phyloP scores from a whole-genome alignment of 2,329 filamentous ascomycete species.

The Aspergillus eucalypticola region DNA sequence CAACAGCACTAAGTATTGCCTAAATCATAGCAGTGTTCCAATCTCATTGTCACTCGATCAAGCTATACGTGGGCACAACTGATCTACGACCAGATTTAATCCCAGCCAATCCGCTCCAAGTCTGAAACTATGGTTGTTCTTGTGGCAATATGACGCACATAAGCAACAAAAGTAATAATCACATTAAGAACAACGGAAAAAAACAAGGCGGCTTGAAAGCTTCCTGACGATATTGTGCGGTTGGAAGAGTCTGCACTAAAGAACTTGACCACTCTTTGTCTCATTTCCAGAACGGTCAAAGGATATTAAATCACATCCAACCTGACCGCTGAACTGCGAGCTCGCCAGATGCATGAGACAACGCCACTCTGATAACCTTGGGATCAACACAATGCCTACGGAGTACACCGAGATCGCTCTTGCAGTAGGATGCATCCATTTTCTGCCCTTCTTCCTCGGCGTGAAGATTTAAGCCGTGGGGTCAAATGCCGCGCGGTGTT shows the following conservation, averaged over 20 bases:
- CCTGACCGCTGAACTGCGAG: background rate
- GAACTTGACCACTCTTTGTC: background rate
- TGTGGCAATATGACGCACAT: too few species aligned
- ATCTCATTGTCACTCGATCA: too few species aligned
- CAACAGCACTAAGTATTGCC: too few species aligned
- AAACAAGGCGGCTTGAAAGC: too few species aligned
- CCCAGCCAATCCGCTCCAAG: too few species aligned
- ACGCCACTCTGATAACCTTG: background rate
- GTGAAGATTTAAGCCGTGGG: background rate
- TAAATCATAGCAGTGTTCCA: too few species aligned
- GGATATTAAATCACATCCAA: background rate
- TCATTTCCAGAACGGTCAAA: background rate
- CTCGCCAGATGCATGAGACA: background rate
- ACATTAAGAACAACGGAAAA: too few species aligned
- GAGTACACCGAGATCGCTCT: background rate
- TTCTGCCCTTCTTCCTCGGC: background rate
- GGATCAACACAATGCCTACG: background rate
- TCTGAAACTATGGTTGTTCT: too few species aligned
- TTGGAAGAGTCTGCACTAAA: background rate
- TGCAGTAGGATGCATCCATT: background rate
- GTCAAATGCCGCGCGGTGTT: background rate
- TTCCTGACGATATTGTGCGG: too few species aligned
- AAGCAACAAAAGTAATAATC: too few species aligned
- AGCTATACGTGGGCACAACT: too few species aligned
- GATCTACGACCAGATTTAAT: too few species aligned